Base-by-base conservation (phyloP, 495 filamentous ascomycete species). In the Talaromyces nanjingensis region DNA sequence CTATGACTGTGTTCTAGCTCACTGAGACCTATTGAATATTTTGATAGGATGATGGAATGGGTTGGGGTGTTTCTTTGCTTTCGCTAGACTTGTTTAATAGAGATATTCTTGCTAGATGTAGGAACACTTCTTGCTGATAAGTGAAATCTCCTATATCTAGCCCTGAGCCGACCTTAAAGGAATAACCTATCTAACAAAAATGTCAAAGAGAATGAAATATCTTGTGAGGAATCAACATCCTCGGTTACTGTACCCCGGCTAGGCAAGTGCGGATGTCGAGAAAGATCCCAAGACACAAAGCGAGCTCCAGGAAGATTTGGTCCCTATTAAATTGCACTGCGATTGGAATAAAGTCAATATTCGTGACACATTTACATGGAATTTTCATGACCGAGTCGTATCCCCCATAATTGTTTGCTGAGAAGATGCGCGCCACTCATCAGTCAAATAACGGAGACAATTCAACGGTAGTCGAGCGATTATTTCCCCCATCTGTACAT, bases 301-400 rank as follows among this genome's bases (percentile, higher is more conserved):
- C 55, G 93, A 97, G 65, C 90, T 93, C 70, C 79, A 89, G 18
- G 94, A 98, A 71, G 90, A 96, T 67, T 79, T 98, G 64, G 91
- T 97, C 0, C 94, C 94, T 1, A 84, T 98, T 47, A 83, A 94
- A 42, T 77, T 98, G 54, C 94, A 98, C 65, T 91, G 98, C 53
- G 94, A 98, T 68, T 92, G 88, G 83, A 92, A 97, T 64, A 96
- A 96, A 76, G 85, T 97, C 68, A 93, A 96, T 76, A 84, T 98
- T 64, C 87, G 94, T 69, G 94, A 98, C 75, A 98, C 94, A 8
- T 97, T 98, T 69, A 98, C 94, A 20, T 98, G 92, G 91, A 98
- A 98, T 73, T 84, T 98, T 60, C 91, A 97, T 71, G 94, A 98
- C 69, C 85, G 91, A 57, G 84, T 92, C 22, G 83, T 94, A 6